Conservation (phyloP, 495 filamentous ascomycete species). For the Cercophora sp. region DNA sequence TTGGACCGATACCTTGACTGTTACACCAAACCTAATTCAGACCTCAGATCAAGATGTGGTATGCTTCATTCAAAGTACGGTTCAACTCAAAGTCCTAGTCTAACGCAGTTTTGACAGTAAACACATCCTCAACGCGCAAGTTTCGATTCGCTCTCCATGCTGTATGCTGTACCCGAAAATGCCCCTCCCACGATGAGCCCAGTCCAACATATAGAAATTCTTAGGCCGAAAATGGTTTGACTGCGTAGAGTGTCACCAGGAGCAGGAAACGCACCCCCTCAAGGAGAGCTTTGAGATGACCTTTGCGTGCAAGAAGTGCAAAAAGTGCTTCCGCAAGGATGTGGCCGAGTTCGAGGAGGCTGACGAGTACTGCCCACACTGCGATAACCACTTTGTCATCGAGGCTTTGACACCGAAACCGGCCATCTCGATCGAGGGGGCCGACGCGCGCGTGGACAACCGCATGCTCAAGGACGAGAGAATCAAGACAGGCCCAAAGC, state of each 20-base stretch:
- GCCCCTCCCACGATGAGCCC: neutral
- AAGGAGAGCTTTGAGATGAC: constrained; percentile 78
- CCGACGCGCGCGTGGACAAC: constrained; percentile 77
- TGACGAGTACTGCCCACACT: constrained; percentile 99
- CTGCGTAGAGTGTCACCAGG: constrained; percentile 90
- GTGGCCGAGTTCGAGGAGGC: constrained; percentile 87
- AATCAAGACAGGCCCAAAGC: constrained; percentile 52
- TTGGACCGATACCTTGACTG: too few relatives aligned
- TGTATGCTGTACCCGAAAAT: constrained; percentile 55
- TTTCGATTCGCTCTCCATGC: constrained; percentile 90
- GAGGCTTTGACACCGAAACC: constrained; percentile 81
- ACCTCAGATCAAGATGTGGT: too few relatives aligned
- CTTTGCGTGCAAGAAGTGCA: constrained; percentile 98
- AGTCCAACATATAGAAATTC: neutral
- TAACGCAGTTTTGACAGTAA: too few relatives aligned
- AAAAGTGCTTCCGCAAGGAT: constrained; percentile 95
- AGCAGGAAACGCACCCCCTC: constrained; percentile 71
- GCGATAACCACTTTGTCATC: constrained; percentile 95
- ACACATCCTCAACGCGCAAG: constrained; percentile 97
- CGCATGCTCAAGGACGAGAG: constrained; percentile 94
- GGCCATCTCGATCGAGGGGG: constrained; percentile 78
- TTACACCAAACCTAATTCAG: too few relatives aligned
- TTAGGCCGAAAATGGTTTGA: constrained; percentile 95
- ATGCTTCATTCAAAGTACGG: too few relatives aligned
- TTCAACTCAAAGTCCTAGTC: too few relatives aligned